Evolutionary conservation across 2,329 filamentous ascomycete species (phyloP), one percentile per base, ranked within the genome.

Genomic region (Beauveria bassiana): DNA sequence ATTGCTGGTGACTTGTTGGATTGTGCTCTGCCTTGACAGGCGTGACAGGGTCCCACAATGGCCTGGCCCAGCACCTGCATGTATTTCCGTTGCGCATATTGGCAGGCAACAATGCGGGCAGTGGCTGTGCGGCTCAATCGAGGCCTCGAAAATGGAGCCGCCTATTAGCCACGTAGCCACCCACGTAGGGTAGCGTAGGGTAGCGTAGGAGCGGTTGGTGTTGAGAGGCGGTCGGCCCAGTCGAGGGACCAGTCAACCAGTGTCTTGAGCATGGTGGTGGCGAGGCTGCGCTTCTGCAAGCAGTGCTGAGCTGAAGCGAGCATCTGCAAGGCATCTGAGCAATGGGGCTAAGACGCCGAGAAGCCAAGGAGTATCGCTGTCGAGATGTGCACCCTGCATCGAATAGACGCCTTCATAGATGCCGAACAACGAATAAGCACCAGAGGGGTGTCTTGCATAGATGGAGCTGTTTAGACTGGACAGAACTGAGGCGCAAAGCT

Each of bases 71-170:
- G 28, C 14, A 24, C 34, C 40, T 47, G 28, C n/a, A 49, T 49
- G 51, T 54, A 53, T 54, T 61, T 54, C 49, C 26, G 49, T 40
- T 45, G n/a, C 9, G 57, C 34, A n/a, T 26, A 43, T 43, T 43
- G 40, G 40, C 40, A 43, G 6, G 20, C 31, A 42, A 42, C 45
- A 63, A 49, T 31, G 55, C 26, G 22, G 57, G 54, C 43, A 57
- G 43, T 59, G 34, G 46, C 46, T 50, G 46, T 59, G 56, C 56
- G 46, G 56, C 46, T 59, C 24, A 50, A 50, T 59, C 34, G 56
- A 51, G 55, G 31, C 34, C 46, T 59, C 22, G 31, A 51, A 42
- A 50, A 49, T 28, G 55, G 55, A 58, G 20, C 28, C 45, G 28
- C 20, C 28, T 38, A 14, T 38, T 38, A 38, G 34, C 34, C 34